A percentile compares a stretch with the other conserved stretches of the same genome.
Conservation (phyloP, 176 grass and related monocot species). For the Avena sativa region DNA sequence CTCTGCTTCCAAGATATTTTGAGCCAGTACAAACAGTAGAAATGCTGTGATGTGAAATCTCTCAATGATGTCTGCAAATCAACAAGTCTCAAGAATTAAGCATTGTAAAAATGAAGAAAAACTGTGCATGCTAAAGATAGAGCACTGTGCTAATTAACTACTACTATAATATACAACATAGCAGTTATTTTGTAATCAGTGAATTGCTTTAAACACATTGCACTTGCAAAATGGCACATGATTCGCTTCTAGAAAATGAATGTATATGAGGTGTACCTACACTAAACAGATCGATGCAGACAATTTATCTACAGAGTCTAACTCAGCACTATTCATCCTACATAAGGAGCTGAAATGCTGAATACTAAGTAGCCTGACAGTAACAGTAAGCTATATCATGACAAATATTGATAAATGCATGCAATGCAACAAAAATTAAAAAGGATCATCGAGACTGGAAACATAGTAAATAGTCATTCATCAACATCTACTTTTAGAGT, state of each 20-base stretch:
- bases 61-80: conserved; percentile 84
- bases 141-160: background rate
- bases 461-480: conserved; percentile 2
- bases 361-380: conserved; percentile 22
- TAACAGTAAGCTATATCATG: conserved; percentile 5
- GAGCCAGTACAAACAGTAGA: conserved; percentile 93
- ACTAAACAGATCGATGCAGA: background rate
- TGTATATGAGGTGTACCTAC: conserved; percentile 25
- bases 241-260: conserved; percentile 13
- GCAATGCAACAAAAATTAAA: conserved; percentile 13
- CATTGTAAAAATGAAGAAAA: background rate
- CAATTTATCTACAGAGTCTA: conserved; percentile 20
- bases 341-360: conserved; percentile 17
- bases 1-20: conserved; percentile 99
- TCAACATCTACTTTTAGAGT: conserved; percentile 31
- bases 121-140: conserved; percentile 14
- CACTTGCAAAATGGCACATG: conserved; percentile 24
- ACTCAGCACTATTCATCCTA: background rate
- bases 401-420: conserved; percentile 3
- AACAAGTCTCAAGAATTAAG: conserved; percentile 32
- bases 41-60: conserved; percentile 95
- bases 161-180: background rate
- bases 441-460: conserved; percentile 31
- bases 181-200: conserved; percentile 6
- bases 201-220: conserved; percentile 26